phyloP scores from a whole-genome alignment of 2,329 filamentous ascomycete species.

The Akanthomyces lecanii region DNA sequence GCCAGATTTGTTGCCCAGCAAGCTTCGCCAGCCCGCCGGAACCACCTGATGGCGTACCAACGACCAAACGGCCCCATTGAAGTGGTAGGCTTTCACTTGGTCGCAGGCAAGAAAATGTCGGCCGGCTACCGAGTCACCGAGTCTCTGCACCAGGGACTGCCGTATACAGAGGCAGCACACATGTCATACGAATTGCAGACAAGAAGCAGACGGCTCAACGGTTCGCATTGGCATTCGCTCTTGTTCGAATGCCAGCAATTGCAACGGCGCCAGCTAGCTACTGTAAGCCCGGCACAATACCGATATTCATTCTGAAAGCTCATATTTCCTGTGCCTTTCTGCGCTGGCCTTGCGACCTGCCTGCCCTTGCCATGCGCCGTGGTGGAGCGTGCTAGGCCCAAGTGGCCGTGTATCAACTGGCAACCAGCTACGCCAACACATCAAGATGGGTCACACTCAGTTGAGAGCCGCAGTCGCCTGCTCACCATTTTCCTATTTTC shows the following conservation, averaged over 20 bases:
- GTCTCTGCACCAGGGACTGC: neutral
- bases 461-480: constrained; percentile 60
- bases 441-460: constrained; percentile 69
- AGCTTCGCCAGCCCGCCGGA: constrained; percentile 5
- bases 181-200: neutral
- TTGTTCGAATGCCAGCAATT: neutral
- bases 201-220: neutral
- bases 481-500: constrained; percentile 47
- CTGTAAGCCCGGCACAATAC: neutral
- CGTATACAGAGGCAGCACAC: neutral
- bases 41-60: constrained; percentile 8
- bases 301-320: neutral
- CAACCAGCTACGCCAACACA: constrained; percentile 84
- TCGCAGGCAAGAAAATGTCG: neutral
- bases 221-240: neutral
- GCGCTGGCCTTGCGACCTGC: constrained; percentile 15
- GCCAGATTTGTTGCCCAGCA: constrained; percentile 3
- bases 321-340: neutral
- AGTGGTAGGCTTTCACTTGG: constrained; percentile 17
- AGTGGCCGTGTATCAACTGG: constrained; percentile 69
- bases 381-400: constrained; percentile 61
- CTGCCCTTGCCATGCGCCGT: constrained; percentile 41
- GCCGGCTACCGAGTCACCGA: neutral
- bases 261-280: neutral
- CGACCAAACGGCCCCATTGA: constrained; percentile 10